These are phyloP conservation scores for Termitomyces sp. DNA, from an alignment of 768 basidiomycete genomes.

Conservation along the genomic window DNA sequence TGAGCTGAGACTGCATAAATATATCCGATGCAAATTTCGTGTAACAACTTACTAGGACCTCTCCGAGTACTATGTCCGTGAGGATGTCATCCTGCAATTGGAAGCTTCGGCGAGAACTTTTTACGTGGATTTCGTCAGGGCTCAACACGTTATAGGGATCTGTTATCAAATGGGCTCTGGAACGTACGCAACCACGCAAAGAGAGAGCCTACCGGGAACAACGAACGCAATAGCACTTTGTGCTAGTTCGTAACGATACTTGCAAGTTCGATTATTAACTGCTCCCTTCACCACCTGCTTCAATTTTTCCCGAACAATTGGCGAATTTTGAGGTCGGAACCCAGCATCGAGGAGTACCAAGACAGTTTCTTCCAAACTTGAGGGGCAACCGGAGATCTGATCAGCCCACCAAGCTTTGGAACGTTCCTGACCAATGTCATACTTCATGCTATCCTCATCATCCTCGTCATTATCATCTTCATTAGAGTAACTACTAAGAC, in stretches of 20 bases:
- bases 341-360: slow-evolving; percentile 55
- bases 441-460: slow-evolving; percentile 30
- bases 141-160: slow-evolving; percentile 48
- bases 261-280: slow-evolving; percentile 35
- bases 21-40: background rate
- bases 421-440: slow-evolving; percentile 24
- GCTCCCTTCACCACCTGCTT: slow-evolving; percentile 39
- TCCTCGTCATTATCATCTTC: slow-evolving; percentile 33
- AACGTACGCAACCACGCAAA: slow-evolving; percentile 12
- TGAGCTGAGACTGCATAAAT: slow-evolving; percentile 31
- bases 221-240: slow-evolving; percentile 60
- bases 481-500: slow-evolving; percentile 32
- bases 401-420: slow-evolving; percentile 74
- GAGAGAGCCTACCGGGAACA: slow-evolving; percentile 45
- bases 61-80: slow-evolving; percentile 48
- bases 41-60: slow-evolving; percentile 41
- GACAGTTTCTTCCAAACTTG: slow-evolving; percentile 56
- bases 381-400: slow-evolving; percentile 55
- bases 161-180: slow-evolving; percentile 18
- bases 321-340: slow-evolving; percentile 44
- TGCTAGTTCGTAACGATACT: slow-evolving; percentile 44
- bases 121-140: slow-evolving; percentile 54
- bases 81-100: slow-evolving; percentile 32
- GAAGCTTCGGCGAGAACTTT: slow-evolving; percentile 40
- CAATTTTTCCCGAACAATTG: slow-evolving; percentile 50